These are phyloP conservation scores for Melocanna baccifera DNA, from an alignment of 176 grass and related monocot species.

Conservation along the genomic window DNA sequence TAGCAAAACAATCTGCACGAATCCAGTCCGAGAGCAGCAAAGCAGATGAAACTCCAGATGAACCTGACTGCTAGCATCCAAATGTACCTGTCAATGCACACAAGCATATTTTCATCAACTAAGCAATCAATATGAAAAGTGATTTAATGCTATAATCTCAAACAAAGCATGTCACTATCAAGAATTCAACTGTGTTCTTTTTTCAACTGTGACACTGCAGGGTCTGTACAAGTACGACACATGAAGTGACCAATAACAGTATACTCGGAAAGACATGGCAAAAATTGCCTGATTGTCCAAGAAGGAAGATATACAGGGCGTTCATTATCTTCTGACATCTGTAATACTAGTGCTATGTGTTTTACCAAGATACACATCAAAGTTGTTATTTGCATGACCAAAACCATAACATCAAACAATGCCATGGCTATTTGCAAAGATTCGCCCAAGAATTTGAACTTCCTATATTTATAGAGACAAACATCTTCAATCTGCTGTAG, in stretches of 20 bases:
- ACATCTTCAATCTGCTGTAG: background rate
- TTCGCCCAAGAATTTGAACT: background rate
- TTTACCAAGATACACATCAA: slow-evolving; percentile 1
- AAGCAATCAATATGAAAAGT: background rate
- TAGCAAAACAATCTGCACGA: background rate
- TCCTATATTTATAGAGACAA: background rate
- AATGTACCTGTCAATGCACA: slow-evolving; percentile 8
- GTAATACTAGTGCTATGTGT: background rate
- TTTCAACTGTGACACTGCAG: background rate
- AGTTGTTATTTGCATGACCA: background rate
- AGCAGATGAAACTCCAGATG: background rate
- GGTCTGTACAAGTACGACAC: background rate
- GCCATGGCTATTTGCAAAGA: background rate
- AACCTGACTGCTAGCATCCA: slow-evolving; percentile 8
- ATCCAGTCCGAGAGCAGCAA: background rate
- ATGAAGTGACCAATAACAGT: background rate
- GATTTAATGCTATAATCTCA: slow-evolving; percentile 13
- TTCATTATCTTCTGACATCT: background rate
- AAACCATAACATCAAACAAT: slow-evolving; percentile 10
- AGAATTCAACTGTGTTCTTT: slow-evolving; percentile 1
- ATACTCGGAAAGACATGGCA: background rate
- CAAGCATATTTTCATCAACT: slow-evolving; percentile 28
- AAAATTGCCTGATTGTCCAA: background rate
- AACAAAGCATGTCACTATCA: background rate
- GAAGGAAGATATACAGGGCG: background rate